A percentile compares a stretch with the other conserved stretches of the same genome.
Conservation (phyloP, 2,329 filamentous ascomycete genomes). For the Clathrospora elynae region DNA sequence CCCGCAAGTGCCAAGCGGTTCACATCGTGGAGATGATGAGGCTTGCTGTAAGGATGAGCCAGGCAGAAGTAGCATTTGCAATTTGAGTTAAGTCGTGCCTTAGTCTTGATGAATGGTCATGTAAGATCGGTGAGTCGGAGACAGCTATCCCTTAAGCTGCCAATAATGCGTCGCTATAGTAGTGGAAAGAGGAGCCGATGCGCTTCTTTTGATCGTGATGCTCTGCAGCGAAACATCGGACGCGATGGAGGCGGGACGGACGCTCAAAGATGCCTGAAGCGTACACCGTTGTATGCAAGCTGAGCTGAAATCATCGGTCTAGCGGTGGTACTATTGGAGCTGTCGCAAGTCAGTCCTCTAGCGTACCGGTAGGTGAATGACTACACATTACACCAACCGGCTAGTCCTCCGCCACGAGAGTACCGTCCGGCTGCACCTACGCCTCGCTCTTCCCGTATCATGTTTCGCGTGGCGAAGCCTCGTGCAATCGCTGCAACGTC, state of each 20-base stretch:
- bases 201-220: constrained; percentile 2
- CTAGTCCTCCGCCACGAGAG: constrained; percentile 9
- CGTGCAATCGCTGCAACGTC: constrained; percentile 13
- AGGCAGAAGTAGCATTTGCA: constrained; percentile 11
- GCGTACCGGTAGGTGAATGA: constrained; percentile 10
- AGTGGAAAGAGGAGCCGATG: constrained; percentile 21
- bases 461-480: constrained; percentile 13
- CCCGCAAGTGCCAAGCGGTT: constrained; percentile 12
- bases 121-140: constrained; percentile 15
- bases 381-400: constrained; percentile 4
- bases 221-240: background rate
- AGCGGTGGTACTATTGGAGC: constrained; percentile 6
- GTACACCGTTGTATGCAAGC: too few species aligned
- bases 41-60: constrained; percentile 24
- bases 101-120: constrained; percentile 5
- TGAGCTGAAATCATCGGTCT: constrained; percentile 2
- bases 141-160: constrained; percentile 5
- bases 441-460: constrained; percentile 29
- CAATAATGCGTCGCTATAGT: constrained; percentile 1
- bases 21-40: constrained; percentile 11
- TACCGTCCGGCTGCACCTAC: constrained; percentile 27
- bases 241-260: constrained; percentile 8
- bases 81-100: constrained; percentile 4
- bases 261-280: background rate
- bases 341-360: constrained; percentile 8